Evolutionary conservation across 1,284 basidiomycete species (phyloP).

Genomic region (Ganoderma lingzhi): DNA sequence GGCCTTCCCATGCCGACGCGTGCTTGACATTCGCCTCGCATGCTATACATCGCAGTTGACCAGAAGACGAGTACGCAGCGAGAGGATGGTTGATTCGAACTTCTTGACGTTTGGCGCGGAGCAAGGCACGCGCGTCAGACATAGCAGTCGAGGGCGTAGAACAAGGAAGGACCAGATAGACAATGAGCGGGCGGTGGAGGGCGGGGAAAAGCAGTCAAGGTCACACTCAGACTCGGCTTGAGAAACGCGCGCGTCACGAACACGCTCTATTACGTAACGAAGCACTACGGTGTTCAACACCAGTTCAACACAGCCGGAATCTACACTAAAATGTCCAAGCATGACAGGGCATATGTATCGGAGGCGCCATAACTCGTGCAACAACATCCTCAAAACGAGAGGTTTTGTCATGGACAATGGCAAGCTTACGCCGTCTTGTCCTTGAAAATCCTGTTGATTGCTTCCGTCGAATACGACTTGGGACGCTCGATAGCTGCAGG

Average conservation of each 20-base stretch:
- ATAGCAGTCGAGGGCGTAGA: slow-evolving; percentile 45
- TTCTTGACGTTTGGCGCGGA: slow-evolving; percentile 81
- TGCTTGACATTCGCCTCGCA: slow-evolving; percentile 75
- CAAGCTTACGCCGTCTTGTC: slow-evolving; percentile 48
- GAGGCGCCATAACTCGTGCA: slow-evolving; percentile 4
- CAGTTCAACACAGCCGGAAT: slow-evolving; percentile 20
- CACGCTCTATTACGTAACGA: slow-evolving; percentile 27
- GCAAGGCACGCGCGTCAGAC: slow-evolving; percentile 77
- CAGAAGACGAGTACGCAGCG: slow-evolving; percentile 69
- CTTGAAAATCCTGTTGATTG: slow-evolving; percentile 80
- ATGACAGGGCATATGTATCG: slow-evolving; percentile 6
- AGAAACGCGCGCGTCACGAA: slow-evolving; percentile 20
- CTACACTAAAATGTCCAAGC: slow-evolving; percentile 23
- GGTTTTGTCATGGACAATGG: slow-evolving; percentile 13
- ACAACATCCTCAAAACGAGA: slow-evolving; percentile 6
- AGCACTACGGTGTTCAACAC: slow-evolving; percentile 18
- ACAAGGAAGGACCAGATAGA: not conserved
- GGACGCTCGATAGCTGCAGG: slow-evolving; percentile 81
- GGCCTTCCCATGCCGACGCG: slow-evolving; percentile 84
- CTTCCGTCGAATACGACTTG: slow-evolving; percentile 84
- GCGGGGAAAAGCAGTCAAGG: not conserved
- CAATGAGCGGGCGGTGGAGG: not conserved
- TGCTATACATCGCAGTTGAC: slow-evolving; percentile 73
- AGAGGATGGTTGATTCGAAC: slow-evolving; percentile 74
- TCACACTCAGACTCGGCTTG: not conserved